phyloP scores from a whole-genome alignment of 805 yeast species.

The Ogataea degrootiae region DNA sequence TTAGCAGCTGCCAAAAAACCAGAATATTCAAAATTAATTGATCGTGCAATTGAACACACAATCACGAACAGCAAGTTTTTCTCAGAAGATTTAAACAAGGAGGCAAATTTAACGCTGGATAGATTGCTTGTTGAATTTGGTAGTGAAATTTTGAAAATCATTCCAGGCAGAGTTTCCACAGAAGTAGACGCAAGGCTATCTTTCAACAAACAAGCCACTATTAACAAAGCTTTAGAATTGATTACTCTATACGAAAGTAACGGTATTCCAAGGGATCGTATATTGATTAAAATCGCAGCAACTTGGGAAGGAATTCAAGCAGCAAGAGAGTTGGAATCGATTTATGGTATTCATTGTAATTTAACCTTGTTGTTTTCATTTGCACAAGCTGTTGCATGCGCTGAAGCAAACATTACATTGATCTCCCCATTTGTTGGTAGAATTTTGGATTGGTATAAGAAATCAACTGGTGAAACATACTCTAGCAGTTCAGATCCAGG shows the following conservation, averaged over 20 bases:
- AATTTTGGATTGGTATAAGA: constrained; percentile 97
- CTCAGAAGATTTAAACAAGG: constrained; percentile 37
- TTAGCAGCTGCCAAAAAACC: constrained; percentile 92
- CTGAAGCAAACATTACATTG: constrained; percentile 93
- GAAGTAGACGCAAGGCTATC: constrained; percentile 99
- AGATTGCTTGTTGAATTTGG: constrained; percentile 94
- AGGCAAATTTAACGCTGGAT: constrained; percentile 81
- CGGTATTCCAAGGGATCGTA: constrained; percentile 85
- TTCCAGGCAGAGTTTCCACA: constrained; percentile 98
- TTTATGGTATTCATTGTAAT: constrained; percentile 89
- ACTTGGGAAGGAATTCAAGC: constrained; percentile 99
- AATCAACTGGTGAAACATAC: constrained; percentile 82
- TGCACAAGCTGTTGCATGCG: constrained; percentile 97
- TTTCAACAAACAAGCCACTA: constrained; percentile 87
- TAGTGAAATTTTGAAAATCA: constrained; percentile 81
- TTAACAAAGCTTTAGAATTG: constrained; percentile 87
- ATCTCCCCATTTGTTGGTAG: constrained; percentile 99
- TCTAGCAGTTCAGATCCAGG: constrained; percentile 86
- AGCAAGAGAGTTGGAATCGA: constrained; percentile 86
- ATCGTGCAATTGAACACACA: constrained; percentile 81
- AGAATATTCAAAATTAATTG: constrained; percentile 83
- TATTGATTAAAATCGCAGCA: constrained; percentile 93
- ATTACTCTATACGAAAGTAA: constrained; percentile 76
- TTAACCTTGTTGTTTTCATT: constrained; percentile 91
- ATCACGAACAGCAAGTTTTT: constrained; percentile 45